Evolutionary conservation across 495 filamentous ascomycete genomes (phyloP), one percentile per base, ranked within the genome.

Genomic region (Tuber calosporum): DNA sequence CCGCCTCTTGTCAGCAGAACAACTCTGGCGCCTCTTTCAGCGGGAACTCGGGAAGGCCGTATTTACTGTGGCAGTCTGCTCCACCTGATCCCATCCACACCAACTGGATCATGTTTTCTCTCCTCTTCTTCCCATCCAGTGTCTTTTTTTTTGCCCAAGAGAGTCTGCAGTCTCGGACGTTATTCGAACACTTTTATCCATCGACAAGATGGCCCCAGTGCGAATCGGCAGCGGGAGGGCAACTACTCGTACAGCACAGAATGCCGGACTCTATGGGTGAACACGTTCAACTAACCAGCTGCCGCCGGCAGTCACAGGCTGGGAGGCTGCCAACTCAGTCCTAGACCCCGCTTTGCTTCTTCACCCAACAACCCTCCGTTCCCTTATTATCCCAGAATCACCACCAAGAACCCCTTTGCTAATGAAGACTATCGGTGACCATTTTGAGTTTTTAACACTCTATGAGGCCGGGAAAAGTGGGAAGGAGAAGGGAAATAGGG

Each of bases 331-430:
- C 67, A 76, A 69, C 69, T 68, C 72, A 76, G 71, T 66, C 53
- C 45, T 62, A 70, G 58, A 77, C 76, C 76, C 76, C 75, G 76
- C 76, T 78, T 78, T 77, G 67, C 67, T 45, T 69, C 67, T 30
- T 42, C 70, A 71, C 71, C 71, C 43, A 72, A 73, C 70, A 70
- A 39, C 70, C 26, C 40, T 45, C 15, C 72, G 43, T 13, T 48
- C 68, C 20, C 71, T 68, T 68, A 53, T 77, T 39, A 40, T 30
- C 66, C 39, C 22, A 34, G 37, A 70, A 38, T 30, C 26, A 26
- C 39, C 53, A 38, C 38, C 53, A 62, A 62, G 30, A 62, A 30
- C 53, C 53, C 53, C 53, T 62, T 62, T 62, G 53, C 53, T 17
- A 30, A 62, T 34, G 53, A 15, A 67, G 58, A 58, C 67, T 43